phyloP scores from a whole-genome alignment of 345 rosid species.

The Microthlaspi erraticum region DNA sequence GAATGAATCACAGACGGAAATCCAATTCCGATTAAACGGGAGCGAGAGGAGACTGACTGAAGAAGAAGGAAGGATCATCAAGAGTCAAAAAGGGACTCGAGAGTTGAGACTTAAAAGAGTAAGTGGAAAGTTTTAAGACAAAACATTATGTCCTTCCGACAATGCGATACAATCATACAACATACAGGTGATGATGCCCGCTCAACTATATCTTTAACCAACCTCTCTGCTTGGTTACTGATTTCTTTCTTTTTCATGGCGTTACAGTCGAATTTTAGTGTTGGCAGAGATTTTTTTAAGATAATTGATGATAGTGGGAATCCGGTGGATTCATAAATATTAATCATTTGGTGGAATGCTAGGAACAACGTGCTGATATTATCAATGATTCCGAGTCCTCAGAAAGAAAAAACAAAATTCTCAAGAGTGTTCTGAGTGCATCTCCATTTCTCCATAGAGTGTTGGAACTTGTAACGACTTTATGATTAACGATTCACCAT shows the following conservation, averaged over 20 bases:
- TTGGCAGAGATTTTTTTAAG: background rate
- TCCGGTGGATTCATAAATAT: background rate
- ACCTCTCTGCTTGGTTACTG: background rate
- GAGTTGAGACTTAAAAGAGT: background rate
- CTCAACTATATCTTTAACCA: background rate
- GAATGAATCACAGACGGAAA: background rate
- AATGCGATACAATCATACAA: background rate
- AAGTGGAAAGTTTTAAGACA: background rate
- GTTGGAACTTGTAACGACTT: background rate
- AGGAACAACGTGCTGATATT: too few species aligned
- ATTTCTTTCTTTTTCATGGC: background rate
- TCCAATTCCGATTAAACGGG: background rate
- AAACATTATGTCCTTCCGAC: background rate
- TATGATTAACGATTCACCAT: background rate
- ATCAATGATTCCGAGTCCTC: background rate
- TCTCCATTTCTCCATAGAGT: background rate
- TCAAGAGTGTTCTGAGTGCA: background rate
- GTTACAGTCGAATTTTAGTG: background rate
- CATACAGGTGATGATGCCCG: background rate
- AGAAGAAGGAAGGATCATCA: slow-evolving; percentile 12
- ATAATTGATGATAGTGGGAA: background rate
- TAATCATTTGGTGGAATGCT: background rate
- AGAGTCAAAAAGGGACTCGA: slow-evolving; percentile 16
- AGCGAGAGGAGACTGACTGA: background rate
- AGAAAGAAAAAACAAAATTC: background rate